phyloP scores from a whole-genome alignment of 2,329 filamentous ascomycete genomes.

The Shiraia sp. region DNA sequence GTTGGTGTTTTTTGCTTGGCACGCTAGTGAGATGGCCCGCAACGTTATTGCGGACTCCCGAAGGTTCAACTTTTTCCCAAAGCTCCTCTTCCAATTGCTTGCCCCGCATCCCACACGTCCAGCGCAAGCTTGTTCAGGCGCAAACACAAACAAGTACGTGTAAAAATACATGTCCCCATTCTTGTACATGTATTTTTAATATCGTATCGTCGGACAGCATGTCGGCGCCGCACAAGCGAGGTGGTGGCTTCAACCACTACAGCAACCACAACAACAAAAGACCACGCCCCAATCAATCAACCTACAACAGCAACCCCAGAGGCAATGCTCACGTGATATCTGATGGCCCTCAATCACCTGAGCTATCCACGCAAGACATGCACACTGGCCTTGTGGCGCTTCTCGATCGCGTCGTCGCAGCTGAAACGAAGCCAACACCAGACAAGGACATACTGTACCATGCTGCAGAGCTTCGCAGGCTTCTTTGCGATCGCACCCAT shows the following conservation, averaged over 20 bases:
- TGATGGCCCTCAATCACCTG: slow-evolving; percentile 3
- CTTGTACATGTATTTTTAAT: neutral
- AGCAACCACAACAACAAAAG: slow-evolving; percentile 21
- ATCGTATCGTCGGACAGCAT: slow-evolving; percentile 11
- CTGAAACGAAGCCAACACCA: slow-evolving; percentile 26
- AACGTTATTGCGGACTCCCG: slow-evolving; percentile 2
- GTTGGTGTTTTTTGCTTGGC: slow-evolving; percentile 22
- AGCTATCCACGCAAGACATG: slow-evolving; percentile 28
- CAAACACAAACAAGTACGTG: too few species aligned
- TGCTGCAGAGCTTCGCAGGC: slow-evolving; percentile 30
- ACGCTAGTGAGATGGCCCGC: neutral
- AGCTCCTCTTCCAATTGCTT: too few species aligned
- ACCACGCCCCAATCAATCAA: slow-evolving; percentile 3
- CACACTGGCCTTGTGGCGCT: slow-evolving; percentile 35
- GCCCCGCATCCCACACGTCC: too few species aligned
- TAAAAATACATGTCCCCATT: too few species aligned
- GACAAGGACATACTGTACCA: slow-evolving; percentile 35
- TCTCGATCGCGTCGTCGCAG: slow-evolving; percentile 34
- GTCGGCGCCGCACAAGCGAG: slow-evolving; percentile 26
- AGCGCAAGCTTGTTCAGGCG: too few species aligned
- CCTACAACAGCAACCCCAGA: slow-evolving; percentile 6
- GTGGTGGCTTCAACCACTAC: slow-evolving; percentile 25
- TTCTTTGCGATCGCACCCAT: slow-evolving; percentile 26
- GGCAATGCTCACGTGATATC: neutral
- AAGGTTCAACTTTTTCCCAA: neutral